Conservation (phyloP, 2,329 filamentous ascomycete species). For the Rugonectria rugulosa region DNA sequence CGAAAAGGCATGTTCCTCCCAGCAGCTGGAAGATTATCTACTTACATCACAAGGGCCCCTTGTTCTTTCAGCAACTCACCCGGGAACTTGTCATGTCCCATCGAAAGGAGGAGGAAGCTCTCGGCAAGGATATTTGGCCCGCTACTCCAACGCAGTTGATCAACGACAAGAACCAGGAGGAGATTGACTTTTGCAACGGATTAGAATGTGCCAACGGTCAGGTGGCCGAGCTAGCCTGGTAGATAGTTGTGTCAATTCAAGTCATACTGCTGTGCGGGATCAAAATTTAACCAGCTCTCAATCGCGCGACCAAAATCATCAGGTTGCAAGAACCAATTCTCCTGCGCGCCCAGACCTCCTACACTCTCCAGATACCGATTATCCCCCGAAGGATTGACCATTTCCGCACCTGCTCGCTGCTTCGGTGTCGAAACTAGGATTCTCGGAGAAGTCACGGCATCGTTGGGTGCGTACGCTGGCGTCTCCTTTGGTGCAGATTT, state of each 20-base stretch:
- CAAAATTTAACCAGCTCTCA: conserved; percentile 43
- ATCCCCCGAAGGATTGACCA: background rate
- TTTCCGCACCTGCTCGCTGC: background rate
- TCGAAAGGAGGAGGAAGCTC: conserved; percentile 52
- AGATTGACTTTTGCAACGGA: conserved; percentile 17
- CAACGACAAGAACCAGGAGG: conserved; percentile 19
- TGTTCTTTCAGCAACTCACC: conserved; percentile 61
- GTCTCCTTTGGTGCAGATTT: conserved; percentile 43
- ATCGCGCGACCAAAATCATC: conserved; percentile 46
- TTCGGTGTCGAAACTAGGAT: background rate
- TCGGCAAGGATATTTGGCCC: conserved; percentile 58
- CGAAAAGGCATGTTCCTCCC: conserved; percentile 48
- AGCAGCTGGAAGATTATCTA: background rate
- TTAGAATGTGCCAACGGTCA: conserved; percentile 11
- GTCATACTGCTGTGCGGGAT: background rate
- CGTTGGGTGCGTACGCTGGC: conserved; percentile 46
- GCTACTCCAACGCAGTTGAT: conserved; percentile 46
- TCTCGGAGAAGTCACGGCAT: conserved; percentile 16
- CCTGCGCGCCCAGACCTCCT: conserved; percentile 22
- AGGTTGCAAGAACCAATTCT: conserved; percentile 43
- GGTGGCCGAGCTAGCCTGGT: conserved; percentile 15
- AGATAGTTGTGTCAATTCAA: background rate
- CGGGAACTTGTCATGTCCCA: conserved; percentile 57
- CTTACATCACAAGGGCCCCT: conserved; percentile 49
- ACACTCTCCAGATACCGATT: conserved; percentile 6